These are phyloP conservation scores for Infundibulicybe gibba DNA, from an alignment of 768 basidiomycete genomes.

Conservation along the genomic window DNA sequence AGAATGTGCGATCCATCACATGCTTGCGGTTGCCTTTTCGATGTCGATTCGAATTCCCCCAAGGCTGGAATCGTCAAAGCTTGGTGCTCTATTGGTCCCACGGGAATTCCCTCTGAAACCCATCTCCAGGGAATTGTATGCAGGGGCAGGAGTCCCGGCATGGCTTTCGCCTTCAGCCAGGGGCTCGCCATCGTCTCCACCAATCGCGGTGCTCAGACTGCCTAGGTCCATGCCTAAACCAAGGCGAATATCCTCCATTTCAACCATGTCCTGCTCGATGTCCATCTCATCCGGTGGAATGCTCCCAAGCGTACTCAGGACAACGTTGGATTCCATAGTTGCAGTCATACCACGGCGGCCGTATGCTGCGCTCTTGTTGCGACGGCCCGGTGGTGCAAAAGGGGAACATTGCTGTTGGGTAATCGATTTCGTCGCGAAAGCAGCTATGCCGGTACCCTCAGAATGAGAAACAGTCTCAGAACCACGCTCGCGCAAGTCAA, in stretches of 20 bases:
- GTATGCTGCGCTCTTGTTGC: conserved; percentile 36
- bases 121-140: conserved; percentile 49
- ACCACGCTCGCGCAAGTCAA: conserved; percentile 79
- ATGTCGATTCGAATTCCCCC: conserved; percentile 58
- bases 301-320: conserved; percentile 62
- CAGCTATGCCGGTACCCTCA: conserved; percentile 64
- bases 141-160: conserved; percentile 49
- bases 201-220: conserved; percentile 44
- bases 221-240: conserved; percentile 52
- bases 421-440: conserved; percentile 63
- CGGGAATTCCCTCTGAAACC: conserved; percentile 26
- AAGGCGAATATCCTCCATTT: conserved; percentile 55
- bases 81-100: conserved; percentile 16
- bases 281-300: conserved; percentile 50
- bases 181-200: conserved; percentile 51
- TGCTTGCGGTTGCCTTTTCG: conserved; percentile 53
- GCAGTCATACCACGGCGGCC: conserved; percentile 42
- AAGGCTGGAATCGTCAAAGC: conserved; percentile 25
- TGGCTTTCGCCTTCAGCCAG: conserved; percentile 37
- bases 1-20: conserved; percentile 23
- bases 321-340: conserved; percentile 57
- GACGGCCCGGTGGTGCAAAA: conserved; percentile 46
- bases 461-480: conserved; percentile 77
- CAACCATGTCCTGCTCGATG: conserved; percentile 48
- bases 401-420: conserved; percentile 53